Percentiles rank a stretch among this genome's conserved stretches.
Conservation (phyloP, 208 protist species). For the Leishmania tropica region DNA sequence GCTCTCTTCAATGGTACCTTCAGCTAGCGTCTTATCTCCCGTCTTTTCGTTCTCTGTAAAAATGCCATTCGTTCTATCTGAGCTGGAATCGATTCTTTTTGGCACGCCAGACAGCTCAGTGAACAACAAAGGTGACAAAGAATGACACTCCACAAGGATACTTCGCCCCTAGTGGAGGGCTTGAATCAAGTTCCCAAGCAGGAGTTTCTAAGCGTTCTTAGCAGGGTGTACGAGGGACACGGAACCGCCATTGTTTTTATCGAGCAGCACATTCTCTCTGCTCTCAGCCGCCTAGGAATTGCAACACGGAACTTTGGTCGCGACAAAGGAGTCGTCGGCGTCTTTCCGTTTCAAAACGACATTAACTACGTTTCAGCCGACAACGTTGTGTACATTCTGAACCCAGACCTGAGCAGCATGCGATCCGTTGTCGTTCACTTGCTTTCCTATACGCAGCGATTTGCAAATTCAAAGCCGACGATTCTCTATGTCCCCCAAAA, state of each 20-base stretch:
- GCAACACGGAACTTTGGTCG: conserved; percentile 20
- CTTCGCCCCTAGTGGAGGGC: conserved; percentile 6
- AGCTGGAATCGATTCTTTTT: neutral
- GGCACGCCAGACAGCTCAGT: neutral
- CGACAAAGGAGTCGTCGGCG: conserved; percentile 39
- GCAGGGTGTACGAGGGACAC: conserved; percentile 18
- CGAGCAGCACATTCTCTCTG: conserved; percentile 37
- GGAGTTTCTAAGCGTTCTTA: conserved; percentile 28
- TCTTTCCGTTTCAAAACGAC: conserved; percentile 45
- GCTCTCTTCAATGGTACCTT: neutral
- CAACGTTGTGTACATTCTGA: conserved; percentile 46
- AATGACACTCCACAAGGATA: conserved; percentile 16
- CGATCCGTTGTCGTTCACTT: conserved; percentile 55
- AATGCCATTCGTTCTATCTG: neutral
- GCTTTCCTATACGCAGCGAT: conserved; percentile 55
- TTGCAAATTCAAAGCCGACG: conserved; percentile 44
- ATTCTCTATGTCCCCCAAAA: conserved; percentile 78
- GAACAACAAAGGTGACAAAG: neutral
- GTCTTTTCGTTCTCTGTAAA: neutral
- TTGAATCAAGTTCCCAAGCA: conserved; percentile 35
- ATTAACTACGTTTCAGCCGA: conserved; percentile 51
- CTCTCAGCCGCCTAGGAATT: conserved; percentile 30
- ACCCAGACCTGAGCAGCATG: conserved; percentile 46
- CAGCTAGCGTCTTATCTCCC: neutral
- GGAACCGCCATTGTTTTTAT: conserved; percentile 49